These are phyloP conservation scores for Nigrograna mackinnonii DNA, from an alignment of 2,329 filamentous ascomycete genomes.

Conservation along the genomic window DNA sequence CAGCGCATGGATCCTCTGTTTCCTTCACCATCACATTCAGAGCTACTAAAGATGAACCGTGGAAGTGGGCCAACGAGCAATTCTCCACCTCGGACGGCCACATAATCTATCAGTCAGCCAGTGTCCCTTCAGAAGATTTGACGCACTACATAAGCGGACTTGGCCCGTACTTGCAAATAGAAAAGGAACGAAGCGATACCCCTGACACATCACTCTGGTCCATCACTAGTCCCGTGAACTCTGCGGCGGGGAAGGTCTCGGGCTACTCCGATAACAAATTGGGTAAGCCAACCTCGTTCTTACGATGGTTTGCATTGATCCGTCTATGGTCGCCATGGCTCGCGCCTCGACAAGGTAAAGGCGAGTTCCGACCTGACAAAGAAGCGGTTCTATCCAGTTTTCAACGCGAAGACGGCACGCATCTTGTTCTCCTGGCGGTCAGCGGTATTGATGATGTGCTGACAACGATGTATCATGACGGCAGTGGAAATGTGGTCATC, in stretches of 20 bases:
- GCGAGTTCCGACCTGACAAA: constrained; percentile 69
- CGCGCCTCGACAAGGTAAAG: constrained; percentile 80
- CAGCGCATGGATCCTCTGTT: constrained; percentile 51
- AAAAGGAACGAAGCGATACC: constrained; percentile 64
- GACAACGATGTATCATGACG: constrained; percentile 68
- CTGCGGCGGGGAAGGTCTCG: constrained; percentile 62
- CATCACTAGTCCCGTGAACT: constrained; percentile 59
- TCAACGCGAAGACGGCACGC: constrained; percentile 69
- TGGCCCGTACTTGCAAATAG: constrained; percentile 58
- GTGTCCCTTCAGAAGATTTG: constrained; percentile 46
- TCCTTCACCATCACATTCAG: constrained; percentile 76
- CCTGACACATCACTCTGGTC: constrained; percentile 72
- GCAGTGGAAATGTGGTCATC: constrained; percentile 68
- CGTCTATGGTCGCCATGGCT: constrained; percentile 84
- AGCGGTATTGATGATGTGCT: constrained; percentile 74
- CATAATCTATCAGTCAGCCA: constrained; percentile 55
- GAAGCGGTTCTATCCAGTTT: constrained; percentile 82
- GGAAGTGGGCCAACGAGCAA: constrained; percentile 73
- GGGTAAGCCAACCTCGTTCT: constrained; percentile 66
- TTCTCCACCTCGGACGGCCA: constrained; percentile 66
- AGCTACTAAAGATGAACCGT: constrained; percentile 53
- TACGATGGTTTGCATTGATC: constrained; percentile 81
- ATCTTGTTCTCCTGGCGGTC: constrained; percentile 77
- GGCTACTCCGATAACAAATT: constrained; percentile 60
- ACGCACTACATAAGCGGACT: constrained; percentile 61